Conservation (phyloP, 129 eudicot genomes). For the Escallonia rubra region DNA sequence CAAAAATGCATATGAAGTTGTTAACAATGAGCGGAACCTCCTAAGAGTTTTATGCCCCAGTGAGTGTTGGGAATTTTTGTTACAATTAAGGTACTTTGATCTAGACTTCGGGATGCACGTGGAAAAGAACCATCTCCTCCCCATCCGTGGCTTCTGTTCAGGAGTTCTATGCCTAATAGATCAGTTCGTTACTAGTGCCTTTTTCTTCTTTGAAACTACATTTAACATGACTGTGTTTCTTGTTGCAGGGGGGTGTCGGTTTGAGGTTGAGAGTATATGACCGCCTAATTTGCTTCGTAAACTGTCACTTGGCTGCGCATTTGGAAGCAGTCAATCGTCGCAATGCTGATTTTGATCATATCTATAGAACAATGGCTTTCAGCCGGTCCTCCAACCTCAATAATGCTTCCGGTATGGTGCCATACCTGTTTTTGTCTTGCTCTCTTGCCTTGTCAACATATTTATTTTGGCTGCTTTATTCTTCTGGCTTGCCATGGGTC, state of each 20-base stretch:
- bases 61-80: too few species aligned
- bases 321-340: slow-evolving; percentile 91
- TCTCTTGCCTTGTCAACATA: slow-evolving; percentile 77
- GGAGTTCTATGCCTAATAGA: not conserved
- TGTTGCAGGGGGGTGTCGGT: slow-evolving; percentile 95
- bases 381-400: slow-evolving; percentile 47
- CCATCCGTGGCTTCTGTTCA: too few species aligned
- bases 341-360: slow-evolving; percentile 92
- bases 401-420: slow-evolving; percentile 90
- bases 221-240: not conserved
- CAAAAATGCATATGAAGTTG: too few species aligned
- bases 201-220: not conserved
- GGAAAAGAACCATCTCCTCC: too few species aligned
- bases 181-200: not conserved
- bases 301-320: slow-evolving; percentile 98
- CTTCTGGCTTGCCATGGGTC: slow-evolving; percentile 81
- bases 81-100: too few species aligned
- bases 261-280: slow-evolving; percentile 91
- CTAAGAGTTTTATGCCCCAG: too few species aligned
- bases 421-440: slow-evolving; percentile 71
- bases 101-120: too few species aligned
- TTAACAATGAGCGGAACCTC: too few species aligned
- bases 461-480: slow-evolving; percentile 82
- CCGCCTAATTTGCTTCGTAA: slow-evolving; percentile 78
- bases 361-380: slow-evolving; percentile 67